Conservation (phyloP, 164 flowering plant genomes). For the Liquidambar formosana region DNA sequence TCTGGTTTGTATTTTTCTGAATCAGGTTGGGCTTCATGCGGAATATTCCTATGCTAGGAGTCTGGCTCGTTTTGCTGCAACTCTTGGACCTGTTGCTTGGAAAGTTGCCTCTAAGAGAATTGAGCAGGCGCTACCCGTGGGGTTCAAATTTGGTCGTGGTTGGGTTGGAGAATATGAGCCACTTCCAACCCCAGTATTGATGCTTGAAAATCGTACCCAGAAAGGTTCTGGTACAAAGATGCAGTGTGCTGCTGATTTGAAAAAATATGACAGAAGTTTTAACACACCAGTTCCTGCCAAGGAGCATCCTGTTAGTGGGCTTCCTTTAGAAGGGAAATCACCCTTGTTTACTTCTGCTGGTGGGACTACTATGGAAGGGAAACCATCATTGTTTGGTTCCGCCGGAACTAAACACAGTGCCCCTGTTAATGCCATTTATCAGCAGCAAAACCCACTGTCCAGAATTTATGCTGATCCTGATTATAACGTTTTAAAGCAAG, state of each 20-base stretch:
- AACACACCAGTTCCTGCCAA: slow-evolving; percentile 24
- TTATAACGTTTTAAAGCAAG: slow-evolving; percentile 35
- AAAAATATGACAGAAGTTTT: slow-evolving; percentile 25
- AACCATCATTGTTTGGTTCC: slow-evolving; percentile 16
- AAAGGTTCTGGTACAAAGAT: slow-evolving; percentile 29
- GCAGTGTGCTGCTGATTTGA: slow-evolving; percentile 17
- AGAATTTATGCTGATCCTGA: slow-evolving; percentile 31
- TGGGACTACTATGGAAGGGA: slow-evolving; percentile 24
- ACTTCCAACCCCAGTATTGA: slow-evolving; percentile 63
- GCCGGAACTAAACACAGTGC: slow-evolving; percentile 8
- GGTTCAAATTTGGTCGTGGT: slow-evolving; percentile 79
- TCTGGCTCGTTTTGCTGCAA: slow-evolving; percentile 89
- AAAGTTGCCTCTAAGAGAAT: slow-evolving; percentile 76
- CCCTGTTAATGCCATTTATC: slow-evolving; percentile 17
- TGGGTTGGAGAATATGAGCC: slow-evolving; percentile 99
- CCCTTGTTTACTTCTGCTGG: slow-evolving; percentile 27
- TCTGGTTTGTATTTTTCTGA: slow-evolving; percentile 16
- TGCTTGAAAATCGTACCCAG: slow-evolving; percentile 38
- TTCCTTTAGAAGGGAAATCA: slow-evolving; percentile 34
- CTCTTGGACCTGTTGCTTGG: slow-evolving; percentile 93
- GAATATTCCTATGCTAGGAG: slow-evolving; percentile 91
- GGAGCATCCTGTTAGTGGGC: slow-evolving; percentile 26
- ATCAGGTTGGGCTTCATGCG: slow-evolving; percentile 87
- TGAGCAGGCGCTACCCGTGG: slow-evolving; percentile 73
- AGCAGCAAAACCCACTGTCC: slow-evolving; percentile 34